A percentile compares a stretch with the other conserved stretches of the same genome.
Conservation (phyloP, 2,329 filamentous ascomycete genomes). For the Seiridium cupressi region DNA sequence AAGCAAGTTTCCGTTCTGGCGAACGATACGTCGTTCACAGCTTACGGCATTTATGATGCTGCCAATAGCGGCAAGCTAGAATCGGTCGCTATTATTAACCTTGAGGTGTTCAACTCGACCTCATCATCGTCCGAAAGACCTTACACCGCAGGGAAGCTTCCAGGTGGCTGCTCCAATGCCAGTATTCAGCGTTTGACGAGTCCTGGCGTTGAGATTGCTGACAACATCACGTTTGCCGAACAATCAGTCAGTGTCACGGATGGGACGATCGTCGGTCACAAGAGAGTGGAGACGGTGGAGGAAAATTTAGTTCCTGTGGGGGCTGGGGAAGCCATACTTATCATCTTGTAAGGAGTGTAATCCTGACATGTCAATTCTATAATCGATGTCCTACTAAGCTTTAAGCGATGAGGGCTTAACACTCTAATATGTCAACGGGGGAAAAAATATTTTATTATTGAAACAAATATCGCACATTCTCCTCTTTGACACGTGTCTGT, state of each 20-base stretch:
- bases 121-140: background rate
- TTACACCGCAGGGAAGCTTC: background rate
- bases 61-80: background rate
- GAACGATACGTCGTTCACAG: constrained; percentile 11
- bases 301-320: background rate
- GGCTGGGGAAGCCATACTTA: constrained; percentile 1
- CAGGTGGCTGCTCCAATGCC: background rate
- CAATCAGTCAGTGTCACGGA: background rate
- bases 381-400: too few species aligned
- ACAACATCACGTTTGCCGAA: background rate
- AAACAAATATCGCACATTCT: background rate
- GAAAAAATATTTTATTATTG: background rate
- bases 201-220: background rate
- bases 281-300: background rate
- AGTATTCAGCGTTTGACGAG: background rate
- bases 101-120: constrained; percentile 17
- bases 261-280: background rate
- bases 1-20: constrained; percentile 14
- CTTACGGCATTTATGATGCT: constrained; percentile 17
- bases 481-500: background rate
- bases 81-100: constrained; percentile 13
- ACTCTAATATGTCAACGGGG: background rate
- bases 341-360: background rate
- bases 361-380: too few species aligned
- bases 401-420: background rate